phyloP scores from a whole-genome alignment of 441 rosid genomes.

The Aquilaria agallochum region DNA sequence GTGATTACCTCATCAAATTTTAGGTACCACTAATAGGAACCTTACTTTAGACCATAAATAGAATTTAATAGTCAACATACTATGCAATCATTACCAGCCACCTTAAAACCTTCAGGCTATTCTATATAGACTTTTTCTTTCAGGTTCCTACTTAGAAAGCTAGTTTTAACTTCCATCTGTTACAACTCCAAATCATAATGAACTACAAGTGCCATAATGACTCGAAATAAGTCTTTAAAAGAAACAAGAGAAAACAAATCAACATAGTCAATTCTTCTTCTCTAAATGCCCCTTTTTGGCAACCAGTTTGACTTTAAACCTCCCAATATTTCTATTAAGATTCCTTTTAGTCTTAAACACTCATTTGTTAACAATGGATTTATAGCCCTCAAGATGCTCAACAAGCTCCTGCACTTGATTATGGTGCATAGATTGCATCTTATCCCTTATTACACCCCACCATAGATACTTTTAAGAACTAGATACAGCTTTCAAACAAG shows the following conservation, averaged over 20 bases:
- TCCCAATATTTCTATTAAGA: too few species aligned
- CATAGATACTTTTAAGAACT: not conserved
- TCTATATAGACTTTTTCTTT: not conserved
- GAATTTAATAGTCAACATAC: slow-evolving; percentile 5
- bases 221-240: too few species aligned
- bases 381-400: not conserved
- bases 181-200: not conserved
- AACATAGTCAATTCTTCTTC: not conserved
- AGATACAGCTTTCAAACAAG: not conserved
- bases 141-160: too few species aligned
- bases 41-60: slow-evolving; percentile 4
- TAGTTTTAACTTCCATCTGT: too few species aligned
- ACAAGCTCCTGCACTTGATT: not conserved
- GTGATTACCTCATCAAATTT: too few species aligned
- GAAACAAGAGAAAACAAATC: not conserved
- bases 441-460: not conserved
- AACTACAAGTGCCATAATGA: not conserved
- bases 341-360: not conserved
- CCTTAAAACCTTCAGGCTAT: too few species aligned
- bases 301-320: not conserved
- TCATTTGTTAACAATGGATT: not conserved
- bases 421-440: not conserved
- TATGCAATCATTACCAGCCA: not conserved
- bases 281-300: not conserved
- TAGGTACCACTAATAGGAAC: not conserved